Conservation (phyloP, 2,329 filamentous ascomycete species). For the Mycogone perniciosa region DNA sequence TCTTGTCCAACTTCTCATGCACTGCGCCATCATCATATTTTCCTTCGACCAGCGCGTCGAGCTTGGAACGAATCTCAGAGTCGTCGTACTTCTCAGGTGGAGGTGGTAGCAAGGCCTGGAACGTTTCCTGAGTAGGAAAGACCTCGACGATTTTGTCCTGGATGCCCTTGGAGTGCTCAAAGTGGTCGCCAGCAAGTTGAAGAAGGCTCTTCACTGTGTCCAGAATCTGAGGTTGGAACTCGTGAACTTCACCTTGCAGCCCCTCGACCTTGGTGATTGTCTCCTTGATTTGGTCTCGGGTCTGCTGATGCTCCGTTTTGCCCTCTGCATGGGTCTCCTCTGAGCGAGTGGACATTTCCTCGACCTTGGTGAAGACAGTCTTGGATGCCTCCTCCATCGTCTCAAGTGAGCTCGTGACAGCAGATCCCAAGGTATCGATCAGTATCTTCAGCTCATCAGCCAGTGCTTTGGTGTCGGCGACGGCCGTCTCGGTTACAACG, state of each 20-base stretch:
- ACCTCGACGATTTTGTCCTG: constrained; percentile 56
- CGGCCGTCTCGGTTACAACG: constrained; percentile 63
- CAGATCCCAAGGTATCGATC: constrained; percentile 76
- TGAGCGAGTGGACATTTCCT: constrained; percentile 67
- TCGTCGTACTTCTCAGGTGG: constrained; percentile 57
- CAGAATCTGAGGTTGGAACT: constrained; percentile 84
- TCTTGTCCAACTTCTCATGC: constrained; percentile 34
- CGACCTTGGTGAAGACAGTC: constrained; percentile 76
- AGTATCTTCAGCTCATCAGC: constrained; percentile 83
- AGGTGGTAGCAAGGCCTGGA: constrained; percentile 45
- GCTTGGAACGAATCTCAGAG: constrained; percentile 22
- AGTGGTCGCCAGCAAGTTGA: constrained; percentile 75
- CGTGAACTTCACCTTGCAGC: constrained; percentile 70
- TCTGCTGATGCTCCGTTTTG: constrained; percentile 75
- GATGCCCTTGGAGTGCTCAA: constrained; percentile 71
- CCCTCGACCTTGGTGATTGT: constrained; percentile 66
- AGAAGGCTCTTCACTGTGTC: constrained; percentile 83
- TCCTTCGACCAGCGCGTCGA: constrained; percentile 31
- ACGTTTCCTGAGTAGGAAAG: constrained; percentile 44
- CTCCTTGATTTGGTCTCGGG: constrained; percentile 73
- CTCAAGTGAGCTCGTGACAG: constrained; percentile 75
- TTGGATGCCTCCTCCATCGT: constrained; percentile 84
- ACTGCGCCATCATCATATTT: constrained; percentile 50
- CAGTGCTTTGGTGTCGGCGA: constrained; percentile 68
- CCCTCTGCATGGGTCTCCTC: constrained; percentile 69